Evolutionary conservation across 257 asterid species (phyloP), one percentile per base, ranked within the genome.

Genomic region (Gentiana macrophylla): DNA sequence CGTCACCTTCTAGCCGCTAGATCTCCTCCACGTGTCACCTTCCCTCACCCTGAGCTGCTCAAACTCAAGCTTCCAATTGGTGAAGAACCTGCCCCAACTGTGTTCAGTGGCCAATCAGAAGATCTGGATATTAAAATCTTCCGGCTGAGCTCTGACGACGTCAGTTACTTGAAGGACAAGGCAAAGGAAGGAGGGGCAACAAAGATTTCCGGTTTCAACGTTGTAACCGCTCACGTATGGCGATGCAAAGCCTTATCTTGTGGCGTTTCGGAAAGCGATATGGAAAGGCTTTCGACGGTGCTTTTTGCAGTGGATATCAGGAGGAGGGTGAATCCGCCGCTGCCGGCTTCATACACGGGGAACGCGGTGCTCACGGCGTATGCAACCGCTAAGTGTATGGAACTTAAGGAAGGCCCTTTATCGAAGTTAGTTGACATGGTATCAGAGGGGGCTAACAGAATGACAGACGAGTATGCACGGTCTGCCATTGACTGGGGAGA

Each of bases 401-500:
- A 76, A 8, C 67, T 89, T 1, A 88, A 80, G 60, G 83, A 70
- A 3, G 77, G 52, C 62, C 79, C 83, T 4, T 77, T 89, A 41
- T 50, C 68, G 6, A 61, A 71, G 74, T 55, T 62, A 62, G 93
- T 84, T 58, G 80, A 52, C 32, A 48, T 44, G 76, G 90, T 89
- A 51, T 63, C 68, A 2, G 84, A 78, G 51, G 97, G 93, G 48
- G 59, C 82, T 5, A 70, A 62, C 1, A 68, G 95, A 33, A 79
- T 89, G 90, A 68, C 70, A 0, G 86, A 84, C 15, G 95, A 82
- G 53, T 89, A 89, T 58, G 94, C 86, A 0, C 51, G 87, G 35
- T 86, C 95, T 1, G 89, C 80, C 9, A 72, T 89, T 0, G 97
- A 89, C 9, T 89, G 97, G 97, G 97, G 95, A 1, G 94, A 86